Evolutionary conservation across 257 asterid genomes (phyloP).

Genomic region (Solanum appendiculatum): DNA sequence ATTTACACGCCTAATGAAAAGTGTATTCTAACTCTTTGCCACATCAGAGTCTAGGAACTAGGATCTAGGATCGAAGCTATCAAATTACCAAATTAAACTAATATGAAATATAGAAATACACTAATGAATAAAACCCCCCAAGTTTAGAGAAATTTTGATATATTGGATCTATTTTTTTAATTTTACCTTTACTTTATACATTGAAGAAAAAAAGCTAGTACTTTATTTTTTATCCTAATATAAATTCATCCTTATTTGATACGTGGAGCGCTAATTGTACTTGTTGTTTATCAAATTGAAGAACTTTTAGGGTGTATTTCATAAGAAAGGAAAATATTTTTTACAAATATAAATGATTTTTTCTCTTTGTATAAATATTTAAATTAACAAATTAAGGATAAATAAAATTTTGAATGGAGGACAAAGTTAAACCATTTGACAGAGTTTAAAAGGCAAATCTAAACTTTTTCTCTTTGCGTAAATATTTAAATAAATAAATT

Average conservation of each 20-base stretch:
- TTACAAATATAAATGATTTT: neutral
- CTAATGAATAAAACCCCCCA: neutral
- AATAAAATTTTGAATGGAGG: neutral
- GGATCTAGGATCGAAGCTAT: neutral
- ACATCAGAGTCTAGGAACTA: neutral
- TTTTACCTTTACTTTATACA: neutral
- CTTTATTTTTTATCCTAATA: neutral
- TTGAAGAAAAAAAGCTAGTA: too few species aligned
- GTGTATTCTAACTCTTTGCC: too few species aligned
- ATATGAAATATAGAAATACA: neutral
- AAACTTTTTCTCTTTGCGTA: neutral
- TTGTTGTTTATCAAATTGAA: neutral
- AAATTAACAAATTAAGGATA: neutral
- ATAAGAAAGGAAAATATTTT: too few species aligned
- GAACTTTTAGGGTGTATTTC: too few species aligned
- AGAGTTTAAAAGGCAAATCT: neutral
- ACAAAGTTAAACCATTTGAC: neutral
- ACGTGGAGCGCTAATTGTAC: neutral
- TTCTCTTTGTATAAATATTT: neutral
- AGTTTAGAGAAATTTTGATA: fast-evolving
- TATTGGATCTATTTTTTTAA: too few species aligned
- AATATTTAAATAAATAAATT: too few species aligned
- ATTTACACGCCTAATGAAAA: too few species aligned
- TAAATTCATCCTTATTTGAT: too few species aligned
- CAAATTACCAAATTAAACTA: neutral